These are phyloP conservation scores for Caryopteris hybrid DNA, from an alignment of 305 asterid genomes.

Conservation along the genomic window DNA sequence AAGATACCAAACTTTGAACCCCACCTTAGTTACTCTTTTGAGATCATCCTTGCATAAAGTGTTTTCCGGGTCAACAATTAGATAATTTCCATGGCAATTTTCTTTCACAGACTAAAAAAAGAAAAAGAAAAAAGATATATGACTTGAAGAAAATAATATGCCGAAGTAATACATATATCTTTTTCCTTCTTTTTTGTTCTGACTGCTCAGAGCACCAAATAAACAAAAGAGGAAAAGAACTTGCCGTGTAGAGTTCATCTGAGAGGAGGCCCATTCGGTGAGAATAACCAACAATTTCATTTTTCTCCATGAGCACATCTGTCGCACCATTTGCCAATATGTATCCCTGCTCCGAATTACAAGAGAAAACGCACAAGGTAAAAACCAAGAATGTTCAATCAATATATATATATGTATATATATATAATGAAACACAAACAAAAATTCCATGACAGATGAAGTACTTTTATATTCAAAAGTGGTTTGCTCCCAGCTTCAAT, in stretches of 20 bases:
- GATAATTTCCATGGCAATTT: slow-evolving; percentile 25
- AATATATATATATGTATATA: too few species aligned
- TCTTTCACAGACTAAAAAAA: slow-evolving; percentile 21
- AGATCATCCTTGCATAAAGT: slow-evolving; percentile 18
- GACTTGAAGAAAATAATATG: neutral
- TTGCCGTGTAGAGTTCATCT: neutral
- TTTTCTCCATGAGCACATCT: neutral
- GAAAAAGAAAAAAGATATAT: neutral
- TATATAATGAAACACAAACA: neutral
- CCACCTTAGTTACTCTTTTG: slow-evolving; percentile 18
- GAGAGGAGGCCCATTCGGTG: slow-evolving; percentile 34
- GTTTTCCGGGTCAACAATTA: slow-evolving; percentile 6
- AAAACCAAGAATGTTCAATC: too few species aligned
- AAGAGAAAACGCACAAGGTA: neutral
- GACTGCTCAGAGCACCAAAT: too few species aligned
- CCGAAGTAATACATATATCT: neutral
- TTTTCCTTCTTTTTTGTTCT: too few species aligned
- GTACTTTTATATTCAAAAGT: neutral
- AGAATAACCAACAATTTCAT: slow-evolving; percentile 22
- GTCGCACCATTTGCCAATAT: slow-evolving; percentile 27
- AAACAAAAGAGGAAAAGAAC: too few species aligned
- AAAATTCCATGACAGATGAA: neutral
- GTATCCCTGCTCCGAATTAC: slow-evolving; percentile 28
- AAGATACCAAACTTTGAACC: neutral
- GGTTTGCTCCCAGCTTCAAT: neutral